These are phyloP conservation scores for Tuber microsphaerosporum DNA, from an alignment of 495 filamentous ascomycete genomes.

Conservation along the genomic window DNA sequence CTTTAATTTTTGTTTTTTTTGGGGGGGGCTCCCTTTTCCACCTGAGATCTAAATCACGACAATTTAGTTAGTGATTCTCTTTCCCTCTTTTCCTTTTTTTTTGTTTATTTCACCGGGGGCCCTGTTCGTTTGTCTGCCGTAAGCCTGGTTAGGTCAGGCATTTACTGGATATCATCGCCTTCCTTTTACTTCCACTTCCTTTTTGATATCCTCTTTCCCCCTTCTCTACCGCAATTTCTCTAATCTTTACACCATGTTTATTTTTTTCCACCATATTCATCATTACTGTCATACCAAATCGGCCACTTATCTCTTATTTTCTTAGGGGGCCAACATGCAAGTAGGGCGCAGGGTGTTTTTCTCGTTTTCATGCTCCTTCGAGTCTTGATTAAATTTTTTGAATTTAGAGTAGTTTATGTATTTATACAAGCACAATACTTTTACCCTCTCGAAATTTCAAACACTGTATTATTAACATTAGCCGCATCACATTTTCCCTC, in stretches of 20 bases:
- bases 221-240: not conserved
- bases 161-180: not conserved
- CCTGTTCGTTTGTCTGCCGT: not conserved
- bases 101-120: not conserved
- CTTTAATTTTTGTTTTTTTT: not conserved
- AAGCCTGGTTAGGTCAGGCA: not conserved
- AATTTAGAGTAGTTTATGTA: not conserved
- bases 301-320: not conserved
- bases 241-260: not conserved
- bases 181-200: not conserved
- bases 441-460: not conserved
- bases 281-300: not conserved
- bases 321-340: not conserved
- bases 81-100: not conserved
- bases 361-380: not conserved
- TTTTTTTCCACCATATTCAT: not conserved
- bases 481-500: not conserved
- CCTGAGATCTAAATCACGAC: not conserved
- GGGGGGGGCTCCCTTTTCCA: not conserved
- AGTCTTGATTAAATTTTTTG: not conserved
- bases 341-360: slow-evolving; percentile 2
- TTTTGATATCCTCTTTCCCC: not conserved
- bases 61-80: not conserved
- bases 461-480: not conserved
- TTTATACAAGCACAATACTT: not conserved